These are phyloP conservation scores for Boletellus deceptivus DNA, from an alignment of 1,284 basidiomycete genomes.

Conservation along the genomic window DNA sequence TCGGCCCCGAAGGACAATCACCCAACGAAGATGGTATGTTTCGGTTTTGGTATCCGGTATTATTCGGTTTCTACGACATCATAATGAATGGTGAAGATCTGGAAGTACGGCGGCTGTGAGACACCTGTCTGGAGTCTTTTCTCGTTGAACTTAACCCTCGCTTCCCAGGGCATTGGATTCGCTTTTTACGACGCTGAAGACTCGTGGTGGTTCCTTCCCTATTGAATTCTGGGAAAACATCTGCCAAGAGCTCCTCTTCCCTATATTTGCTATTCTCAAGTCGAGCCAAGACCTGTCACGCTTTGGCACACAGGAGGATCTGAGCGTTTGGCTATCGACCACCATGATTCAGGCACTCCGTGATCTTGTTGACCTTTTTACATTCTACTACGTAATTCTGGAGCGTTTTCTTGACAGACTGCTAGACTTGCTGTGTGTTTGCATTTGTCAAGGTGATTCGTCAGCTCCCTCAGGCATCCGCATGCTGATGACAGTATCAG, in stretches of 20 bases:
- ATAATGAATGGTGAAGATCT: conserved; percentile 99
- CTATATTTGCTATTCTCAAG: conserved; percentile 95
- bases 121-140: conserved; percentile 15
- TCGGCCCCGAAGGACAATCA: conserved; percentile 42
- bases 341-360: conserved; percentile 99
- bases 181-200: conserved; percentile 92
- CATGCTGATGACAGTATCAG: conserved; percentile 42
- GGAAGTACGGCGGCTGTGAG: conserved; percentile 93
- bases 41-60: conserved; percentile 94
- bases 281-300: conserved; percentile 88
- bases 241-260: conserved; percentile 95
- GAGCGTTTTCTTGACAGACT: conserved; percentile 90
- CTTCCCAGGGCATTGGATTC: conserved; percentile 85
- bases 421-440: conserved; percentile 91
- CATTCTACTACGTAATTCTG: conserved; percentile 92
- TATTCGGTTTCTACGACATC: conserved; percentile 98
- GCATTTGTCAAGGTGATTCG: conserved; percentile 94
- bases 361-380: conserved; percentile 95
- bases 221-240: conserved; percentile 98
- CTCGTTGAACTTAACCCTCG: conserved; percentile 6
- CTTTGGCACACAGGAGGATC: conserved; percentile 96
- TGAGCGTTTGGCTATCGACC: conserved; percentile 99
- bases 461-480: neutral
- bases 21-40: conserved; percentile 61
- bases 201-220: conserved; percentile 83